Evolutionary conservation across 208 protist genomes (phyloP).

Genomic region (Leishmania braziliensis): DNA sequence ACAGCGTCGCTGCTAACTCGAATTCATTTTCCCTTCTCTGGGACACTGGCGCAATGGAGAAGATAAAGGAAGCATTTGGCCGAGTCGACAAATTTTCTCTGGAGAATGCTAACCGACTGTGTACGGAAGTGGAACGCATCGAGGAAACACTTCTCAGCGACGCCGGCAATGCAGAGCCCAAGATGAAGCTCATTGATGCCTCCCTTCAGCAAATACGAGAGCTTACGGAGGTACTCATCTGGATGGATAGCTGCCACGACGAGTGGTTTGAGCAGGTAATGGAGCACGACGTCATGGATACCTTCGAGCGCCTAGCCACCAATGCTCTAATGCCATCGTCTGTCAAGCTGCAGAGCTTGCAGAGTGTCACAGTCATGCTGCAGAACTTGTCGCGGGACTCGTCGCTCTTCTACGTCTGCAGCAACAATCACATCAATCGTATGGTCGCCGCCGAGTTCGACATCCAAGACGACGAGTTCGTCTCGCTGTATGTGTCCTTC

Average conservation of each 20-base stretch:
- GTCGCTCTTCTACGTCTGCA: slow-evolving; percentile 82
- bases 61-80: slow-evolving; percentile 28
- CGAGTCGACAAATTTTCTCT: slow-evolving; percentile 47
- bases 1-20: not conserved
- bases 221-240: slow-evolving; percentile 82
- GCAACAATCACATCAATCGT: slow-evolving; percentile 88
- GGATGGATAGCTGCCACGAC: slow-evolving; percentile 76
- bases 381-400: slow-evolving; percentile 70
- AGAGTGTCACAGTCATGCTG: slow-evolving; percentile 78
- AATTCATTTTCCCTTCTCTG: not conserved
- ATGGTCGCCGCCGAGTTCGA: slow-evolving; percentile 81
- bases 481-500: slow-evolving; percentile 84
- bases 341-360: slow-evolving; percentile 70
- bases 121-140: slow-evolving; percentile 41
- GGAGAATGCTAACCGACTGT: slow-evolving; percentile 60
- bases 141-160: slow-evolving; percentile 19
- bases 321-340: slow-evolving; percentile 49
- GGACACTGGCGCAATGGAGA: slow-evolving; percentile 13
- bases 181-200: slow-evolving; percentile 3
- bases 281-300: slow-evolving; percentile 67
- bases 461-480: slow-evolving; percentile 81
- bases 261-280: slow-evolving; percentile 70
- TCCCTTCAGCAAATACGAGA: slow-evolving; percentile 52
- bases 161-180: slow-evolving; percentile 7
- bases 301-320: slow-evolving; percentile 69